Percentiles rank a stretch among this genome's conserved stretches.
These are phyloP conservation scores for Closterium sp. DNA, from an alignment of 139 green algal species.

Conservation along the genomic window DNA sequence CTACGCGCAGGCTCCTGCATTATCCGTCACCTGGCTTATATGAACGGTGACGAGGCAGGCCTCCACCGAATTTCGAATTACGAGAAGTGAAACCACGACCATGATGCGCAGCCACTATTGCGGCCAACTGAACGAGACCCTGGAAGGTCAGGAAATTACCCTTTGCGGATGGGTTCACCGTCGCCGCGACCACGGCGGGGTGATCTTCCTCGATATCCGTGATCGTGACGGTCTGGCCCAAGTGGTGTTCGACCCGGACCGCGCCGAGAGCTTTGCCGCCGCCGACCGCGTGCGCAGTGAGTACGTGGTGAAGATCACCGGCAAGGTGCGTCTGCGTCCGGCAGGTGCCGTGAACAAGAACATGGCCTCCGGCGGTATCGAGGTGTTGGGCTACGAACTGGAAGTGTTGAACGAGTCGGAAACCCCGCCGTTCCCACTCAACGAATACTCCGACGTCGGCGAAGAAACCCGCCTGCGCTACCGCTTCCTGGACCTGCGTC, in stretches of 20 bases:
- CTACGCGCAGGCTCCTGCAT: too few species aligned
- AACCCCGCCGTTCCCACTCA: too few species aligned
- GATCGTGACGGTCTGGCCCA: slow-evolving; percentile 90
- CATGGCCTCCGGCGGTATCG: slow-evolving; percentile 75
- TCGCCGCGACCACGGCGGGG: slow-evolving; percentile 81
- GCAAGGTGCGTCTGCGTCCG: slow-evolving; percentile 85
- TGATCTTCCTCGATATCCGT: slow-evolving; percentile 87
- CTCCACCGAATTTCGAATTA: too few species aligned
- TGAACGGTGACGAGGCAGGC: too few species aligned
- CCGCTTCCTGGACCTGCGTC: too few species aligned
- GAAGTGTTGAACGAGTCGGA: too few species aligned
- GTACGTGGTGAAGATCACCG: slow-evolving; percentile 79
- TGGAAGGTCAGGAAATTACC: slow-evolving; percentile 59
- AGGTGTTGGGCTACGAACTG: slow-evolving; percentile 70
- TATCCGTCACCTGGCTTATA: too few species aligned
- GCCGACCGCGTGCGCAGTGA: slow-evolving; percentile 67
- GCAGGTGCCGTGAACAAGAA: slow-evolving; percentile 75
- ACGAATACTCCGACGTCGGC: too few species aligned
- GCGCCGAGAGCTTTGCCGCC: background rate
- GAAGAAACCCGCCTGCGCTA: too few species aligned
- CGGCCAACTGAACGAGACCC: too few species aligned
- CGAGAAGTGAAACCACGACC: too few species aligned
- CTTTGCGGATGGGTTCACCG: slow-evolving; percentile 94
- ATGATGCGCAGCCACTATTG: too few species aligned
- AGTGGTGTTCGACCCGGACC: background rate